Conservation (phyloP, 2,329 filamentous ascomycete genomes). For the Ophiostoma sp. region DNA sequence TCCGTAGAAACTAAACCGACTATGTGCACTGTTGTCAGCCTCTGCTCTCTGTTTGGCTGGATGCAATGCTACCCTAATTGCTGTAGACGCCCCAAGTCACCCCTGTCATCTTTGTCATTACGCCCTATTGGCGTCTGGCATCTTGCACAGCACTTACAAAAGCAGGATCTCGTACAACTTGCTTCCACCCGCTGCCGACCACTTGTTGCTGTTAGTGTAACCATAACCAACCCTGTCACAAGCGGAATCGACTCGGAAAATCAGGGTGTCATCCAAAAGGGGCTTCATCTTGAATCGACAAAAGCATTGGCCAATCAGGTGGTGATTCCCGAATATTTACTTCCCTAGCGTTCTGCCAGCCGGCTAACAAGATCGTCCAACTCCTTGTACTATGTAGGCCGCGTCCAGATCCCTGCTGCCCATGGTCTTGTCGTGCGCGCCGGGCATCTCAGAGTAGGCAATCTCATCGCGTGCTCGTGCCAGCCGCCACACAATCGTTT, state of each 20-base stretch:
- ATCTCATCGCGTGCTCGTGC: background rate
- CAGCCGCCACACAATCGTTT: background rate
- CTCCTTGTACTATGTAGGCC: background rate
- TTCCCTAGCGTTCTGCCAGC: background rate
- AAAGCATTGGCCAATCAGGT: too few relatives aligned
- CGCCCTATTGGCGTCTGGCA: background rate
- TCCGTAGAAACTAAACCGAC: background rate
- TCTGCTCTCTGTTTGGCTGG: background rate
- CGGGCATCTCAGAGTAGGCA: background rate
- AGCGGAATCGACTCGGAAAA: too few relatives aligned
- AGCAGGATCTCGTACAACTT: background rate
- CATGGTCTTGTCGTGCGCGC: background rate
- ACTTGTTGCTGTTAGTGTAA: background rate
- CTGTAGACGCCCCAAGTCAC: background rate
- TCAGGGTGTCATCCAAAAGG: background rate
- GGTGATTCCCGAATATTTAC: background rate
- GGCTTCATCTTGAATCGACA: too few relatives aligned
- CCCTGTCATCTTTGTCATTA: background rate
- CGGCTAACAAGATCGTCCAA: background rate
- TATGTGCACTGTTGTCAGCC: too few relatives aligned
- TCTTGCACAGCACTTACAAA: background rate
- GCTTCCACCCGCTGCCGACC: background rate
- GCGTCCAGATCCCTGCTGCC: background rate
- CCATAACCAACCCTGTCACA: too few relatives aligned
- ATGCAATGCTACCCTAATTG: conserved; percentile 1